Base-by-base conservation (phyloP, 352 stramenopile genomes). In the Nothophytophthora sp. region DNA sequence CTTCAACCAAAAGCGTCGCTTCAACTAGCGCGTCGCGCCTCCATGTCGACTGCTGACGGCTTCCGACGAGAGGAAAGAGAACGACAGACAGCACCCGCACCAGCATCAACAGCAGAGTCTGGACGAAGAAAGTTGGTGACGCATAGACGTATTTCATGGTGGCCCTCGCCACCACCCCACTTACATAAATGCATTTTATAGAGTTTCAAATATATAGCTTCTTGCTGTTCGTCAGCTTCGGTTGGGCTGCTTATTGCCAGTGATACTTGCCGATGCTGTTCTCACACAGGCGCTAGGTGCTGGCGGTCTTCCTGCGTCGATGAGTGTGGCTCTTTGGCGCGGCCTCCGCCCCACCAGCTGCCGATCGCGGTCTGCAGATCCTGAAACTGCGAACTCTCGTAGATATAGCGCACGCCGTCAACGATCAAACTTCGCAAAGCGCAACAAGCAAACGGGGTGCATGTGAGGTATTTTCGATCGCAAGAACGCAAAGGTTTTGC, bases 1-100 rank as follows among this genome's bases (percentile, higher is more conserved):
- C 50, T 95, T 95, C 63, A 92, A 95, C 65, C 82, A 92, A 53
- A 95, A 95, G 71, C 77, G 81, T 47, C 80, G 84, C 54, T 92
- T 88, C 56, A 92, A 83, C 56, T 95, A 80, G 68, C 43, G 44
- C 49, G 34, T 37, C 50, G 57, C 53, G 60, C 41, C 25, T 56
- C 44, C 30, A 49, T 47, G 33, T 67, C 51, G 42, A 64, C 51
- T 86, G 22, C 66, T 40, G 43, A 67, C 57, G 41, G 33, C 50
- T 63, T 30, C 22, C 29, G 28, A 27, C 36, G 63, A 45, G 36
- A 60, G 28, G 27, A 63, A 53, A 65, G 57, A 36, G 19, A 29
- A 38, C 53, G 32, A 55, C 24, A 60, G 54, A 58, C 47, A 37
- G 37, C 23, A 61, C 25, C 40, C 41, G 58, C 9, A 56, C 50